These are phyloP conservation scores for Marasmius oreades DNA, from an alignment of 1,284 basidiomycete species.

Conservation along the genomic window DNA sequence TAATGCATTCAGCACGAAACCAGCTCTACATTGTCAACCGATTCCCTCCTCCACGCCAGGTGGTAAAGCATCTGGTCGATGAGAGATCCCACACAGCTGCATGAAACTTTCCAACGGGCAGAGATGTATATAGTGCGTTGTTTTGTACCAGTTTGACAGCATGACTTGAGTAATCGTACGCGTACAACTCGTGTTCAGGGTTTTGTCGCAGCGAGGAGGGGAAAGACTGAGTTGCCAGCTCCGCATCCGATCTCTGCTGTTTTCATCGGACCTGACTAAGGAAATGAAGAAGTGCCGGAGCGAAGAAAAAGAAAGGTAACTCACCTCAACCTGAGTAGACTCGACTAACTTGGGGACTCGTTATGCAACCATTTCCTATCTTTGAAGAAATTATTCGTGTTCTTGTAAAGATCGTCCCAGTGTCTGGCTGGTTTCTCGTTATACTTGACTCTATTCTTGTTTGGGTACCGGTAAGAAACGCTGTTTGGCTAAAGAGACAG, in stretches of 20 bases:
- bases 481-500: conserved; percentile 67
- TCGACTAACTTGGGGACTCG: conserved; percentile 82
- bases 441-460: conserved; percentile 62
- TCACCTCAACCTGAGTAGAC: conserved; percentile 66
- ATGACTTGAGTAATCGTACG: conserved; percentile 89
- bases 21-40: too few relatives aligned
- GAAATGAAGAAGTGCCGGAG: conserved; percentile 11
- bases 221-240: conserved; percentile 95
- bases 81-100: conserved; percentile 93
- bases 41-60: too few relatives aligned
- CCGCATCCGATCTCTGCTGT: conserved; percentile 89
- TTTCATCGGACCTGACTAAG: conserved; percentile 70
- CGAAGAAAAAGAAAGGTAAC: conserved; percentile 20
- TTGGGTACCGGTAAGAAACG: conserved; percentile 64
- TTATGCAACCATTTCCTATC: conserved; percentile 91
- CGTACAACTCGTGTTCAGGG: conserved; percentile 66
- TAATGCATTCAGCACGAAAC: conserved; percentile 89
- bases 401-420: conserved; percentile 61
- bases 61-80: conserved; percentile 58
- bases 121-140: conserved; percentile 68
- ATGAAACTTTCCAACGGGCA: conserved; percentile 66
- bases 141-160: conserved; percentile 90
- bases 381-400: conserved; percentile 86
- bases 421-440: conserved; percentile 72
- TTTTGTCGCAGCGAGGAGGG: conserved; percentile 82